These are phyloP conservation scores for Syzygium syzygioides DNA, from an alignment of 441 rosid species.

Conservation along the genomic window DNA sequence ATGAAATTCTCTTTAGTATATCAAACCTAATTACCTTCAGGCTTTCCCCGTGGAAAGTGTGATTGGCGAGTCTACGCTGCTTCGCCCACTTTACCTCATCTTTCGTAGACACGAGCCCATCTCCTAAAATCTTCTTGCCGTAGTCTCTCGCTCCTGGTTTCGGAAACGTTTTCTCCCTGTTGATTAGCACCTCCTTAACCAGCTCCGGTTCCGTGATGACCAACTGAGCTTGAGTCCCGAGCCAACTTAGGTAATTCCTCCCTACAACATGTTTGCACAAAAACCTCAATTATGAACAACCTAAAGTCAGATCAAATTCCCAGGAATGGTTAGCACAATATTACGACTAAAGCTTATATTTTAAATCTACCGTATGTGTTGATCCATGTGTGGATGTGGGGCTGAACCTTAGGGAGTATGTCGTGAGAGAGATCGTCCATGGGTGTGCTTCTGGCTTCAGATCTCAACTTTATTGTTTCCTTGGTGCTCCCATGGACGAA, in stretches of 20 bases:
- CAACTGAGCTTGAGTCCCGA: conserved; percentile 19
- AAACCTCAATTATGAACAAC: neutral
- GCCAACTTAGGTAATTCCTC: conserved; percentile 23
- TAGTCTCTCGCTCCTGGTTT: neutral
- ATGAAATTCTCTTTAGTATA: neutral
- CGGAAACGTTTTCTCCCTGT: conserved; percentile 14
- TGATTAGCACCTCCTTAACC: conserved; percentile 24
- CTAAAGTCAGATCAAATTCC: neutral
- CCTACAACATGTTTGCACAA: conserved; percentile 5
- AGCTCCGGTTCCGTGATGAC: conserved; percentile 23
- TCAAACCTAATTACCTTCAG: conserved; percentile 17
- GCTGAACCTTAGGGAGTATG: conserved; percentile 15
- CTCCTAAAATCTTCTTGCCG: conserved; percentile 23
- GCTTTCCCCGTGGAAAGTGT: conserved; percentile 31
- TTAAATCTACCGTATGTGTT: conserved; percentile 22
- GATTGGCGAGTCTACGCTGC: conserved; percentile 27
- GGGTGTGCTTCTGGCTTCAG: conserved; percentile 1
- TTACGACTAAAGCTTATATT: neutral
- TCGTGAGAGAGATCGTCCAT: conserved; percentile 17
- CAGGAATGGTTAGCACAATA: neutral
- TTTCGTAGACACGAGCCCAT: conserved; percentile 20
- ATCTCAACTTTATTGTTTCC: conserved; percentile 16
- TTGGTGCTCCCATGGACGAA: conserved; percentile 29
- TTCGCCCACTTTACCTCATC: conserved; percentile 29
- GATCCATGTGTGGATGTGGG: conserved; percentile 29